Evolutionary conservation across 192 early-diverging fungal genomes (phyloP).

Genomic region (Obelidium mucronatum): DNA sequence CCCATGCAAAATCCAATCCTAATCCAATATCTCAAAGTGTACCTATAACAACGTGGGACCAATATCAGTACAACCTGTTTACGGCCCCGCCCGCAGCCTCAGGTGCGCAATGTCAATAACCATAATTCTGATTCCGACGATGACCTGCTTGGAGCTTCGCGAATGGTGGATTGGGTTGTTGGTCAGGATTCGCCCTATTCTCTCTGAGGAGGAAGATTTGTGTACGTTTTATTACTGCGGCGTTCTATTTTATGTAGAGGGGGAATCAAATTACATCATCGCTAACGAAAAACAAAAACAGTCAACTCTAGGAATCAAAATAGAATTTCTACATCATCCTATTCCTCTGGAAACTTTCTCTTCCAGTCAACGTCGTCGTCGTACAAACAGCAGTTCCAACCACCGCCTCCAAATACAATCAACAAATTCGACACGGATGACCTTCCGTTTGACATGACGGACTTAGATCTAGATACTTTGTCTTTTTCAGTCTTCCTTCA

Average conservation of each 20-base stretch:
- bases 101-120: no score
- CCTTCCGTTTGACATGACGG: conserved; percentile 16
- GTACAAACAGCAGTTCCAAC: conserved; percentile 4
- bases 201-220: conserved; percentile 3
- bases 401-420: conserved; percentile 5
- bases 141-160: neutral
- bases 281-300: neutral
- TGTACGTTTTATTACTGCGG: no score
- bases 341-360: neutral
- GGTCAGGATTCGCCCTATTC: neutral
- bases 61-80: no score
- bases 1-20: no score
- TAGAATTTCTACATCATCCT: neutral
- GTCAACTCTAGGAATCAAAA: neutral
- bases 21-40: no score
- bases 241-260: neutral
- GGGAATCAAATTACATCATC: neutral
- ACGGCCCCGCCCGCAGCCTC: no score
- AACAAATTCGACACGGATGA: conserved; percentile 19
- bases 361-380: conserved; percentile 17
- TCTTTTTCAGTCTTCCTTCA: conserved; percentile 10
- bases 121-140: conserved; percentile 18
- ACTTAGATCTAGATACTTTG: conserved; percentile 12
- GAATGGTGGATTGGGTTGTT: conserved; percentile 37
- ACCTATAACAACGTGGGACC: no score